These are phyloP conservation scores for Kwoniella mangroviensis DNA, from an alignment of 768 basidiomycete species.

Conservation along the genomic window DNA sequence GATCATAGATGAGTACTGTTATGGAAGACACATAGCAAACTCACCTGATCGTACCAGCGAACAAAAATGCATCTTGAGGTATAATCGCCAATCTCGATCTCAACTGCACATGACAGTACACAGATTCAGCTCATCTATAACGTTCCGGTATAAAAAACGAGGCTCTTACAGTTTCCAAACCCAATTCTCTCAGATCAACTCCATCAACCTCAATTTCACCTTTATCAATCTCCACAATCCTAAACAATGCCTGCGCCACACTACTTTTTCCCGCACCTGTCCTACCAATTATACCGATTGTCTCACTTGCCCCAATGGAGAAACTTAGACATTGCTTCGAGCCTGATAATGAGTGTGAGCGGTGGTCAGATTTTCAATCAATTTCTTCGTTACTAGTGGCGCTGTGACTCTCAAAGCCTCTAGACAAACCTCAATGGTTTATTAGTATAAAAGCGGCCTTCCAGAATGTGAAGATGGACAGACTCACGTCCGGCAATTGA, in stretches of 20 bases:
- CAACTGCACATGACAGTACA: constrained; percentile 46
- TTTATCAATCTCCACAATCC: constrained; percentile 66
- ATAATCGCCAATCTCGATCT: constrained; percentile 68
- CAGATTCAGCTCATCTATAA: background rate
- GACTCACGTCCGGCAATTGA: constrained; percentile 7
- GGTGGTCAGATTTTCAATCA: constrained; percentile 27
- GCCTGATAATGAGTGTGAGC: constrained; percentile 55
- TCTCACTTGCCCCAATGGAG: constrained; percentile 73
- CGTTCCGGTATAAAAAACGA: too few relatives aligned
- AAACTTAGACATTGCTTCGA: constrained; percentile 64
- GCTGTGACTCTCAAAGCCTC: constrained; percentile 27
- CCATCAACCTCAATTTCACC: constrained; percentile 65
- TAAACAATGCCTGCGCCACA: constrained; percentile 62
- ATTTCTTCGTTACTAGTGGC: constrained; percentile 30
- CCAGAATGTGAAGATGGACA: constrained; percentile 60
- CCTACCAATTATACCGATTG: constrained; percentile 73
- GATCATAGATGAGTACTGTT: too few relatives aligned
- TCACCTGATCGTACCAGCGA: constrained; percentile 53
- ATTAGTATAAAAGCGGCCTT: background rate
- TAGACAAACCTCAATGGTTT: constrained; percentile 1
- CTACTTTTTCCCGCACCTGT: constrained; percentile 68
- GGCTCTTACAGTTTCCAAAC: constrained; percentile 61
- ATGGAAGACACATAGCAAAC: background rate
- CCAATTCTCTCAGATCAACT: constrained; percentile 61
- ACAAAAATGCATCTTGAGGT: constrained; percentile 70